Conservation (phyloP, 1,139 yeast species). For the Pneumocystis murina region DNA sequence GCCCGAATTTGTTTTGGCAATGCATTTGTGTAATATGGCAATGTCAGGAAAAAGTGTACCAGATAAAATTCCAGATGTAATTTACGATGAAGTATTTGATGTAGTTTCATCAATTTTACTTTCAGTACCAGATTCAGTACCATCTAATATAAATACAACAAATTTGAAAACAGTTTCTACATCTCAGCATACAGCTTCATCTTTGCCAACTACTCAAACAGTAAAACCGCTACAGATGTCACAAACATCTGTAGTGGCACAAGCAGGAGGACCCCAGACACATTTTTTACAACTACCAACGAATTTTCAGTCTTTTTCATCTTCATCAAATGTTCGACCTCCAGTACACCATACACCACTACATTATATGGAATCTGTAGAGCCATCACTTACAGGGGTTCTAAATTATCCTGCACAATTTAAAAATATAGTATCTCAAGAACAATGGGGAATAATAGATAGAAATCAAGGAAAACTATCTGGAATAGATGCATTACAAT, state of each 20-base stretch:
- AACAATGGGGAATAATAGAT: constrained; percentile 70
- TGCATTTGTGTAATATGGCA: constrained; percentile 70
- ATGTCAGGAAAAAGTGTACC: constrained; percentile 71
- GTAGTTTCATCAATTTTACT: constrained; percentile 74
- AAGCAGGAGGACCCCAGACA: constrained; percentile 27
- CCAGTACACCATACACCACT: constrained; percentile 8
- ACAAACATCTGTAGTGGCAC: not conserved
- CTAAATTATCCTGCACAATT: constrained; percentile 15
- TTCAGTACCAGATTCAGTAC: constrained; percentile 21
- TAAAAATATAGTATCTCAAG: constrained; percentile 31
- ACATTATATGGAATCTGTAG: not conserved
- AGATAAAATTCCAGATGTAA: constrained; percentile 48
- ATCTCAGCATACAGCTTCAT: constrained; percentile 3
- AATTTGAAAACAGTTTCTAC: not conserved
- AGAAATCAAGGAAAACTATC: constrained; percentile 41
- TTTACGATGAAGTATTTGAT: constrained; percentile 70
- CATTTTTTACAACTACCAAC: constrained; percentile 20
- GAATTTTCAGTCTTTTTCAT: constrained; percentile 22
- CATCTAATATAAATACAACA: not conserved
- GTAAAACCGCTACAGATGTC: constrained; percentile 15
- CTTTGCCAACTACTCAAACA: constrained; percentile 14
- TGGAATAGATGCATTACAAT: constrained; percentile 59
- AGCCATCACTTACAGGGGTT: not conserved
- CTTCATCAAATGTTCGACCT: constrained; percentile 21
- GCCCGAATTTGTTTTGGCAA: constrained; percentile 89